Conservation (phyloP, 2,329 filamentous ascomycete species). For the Clonostachys rosea region DNA sequence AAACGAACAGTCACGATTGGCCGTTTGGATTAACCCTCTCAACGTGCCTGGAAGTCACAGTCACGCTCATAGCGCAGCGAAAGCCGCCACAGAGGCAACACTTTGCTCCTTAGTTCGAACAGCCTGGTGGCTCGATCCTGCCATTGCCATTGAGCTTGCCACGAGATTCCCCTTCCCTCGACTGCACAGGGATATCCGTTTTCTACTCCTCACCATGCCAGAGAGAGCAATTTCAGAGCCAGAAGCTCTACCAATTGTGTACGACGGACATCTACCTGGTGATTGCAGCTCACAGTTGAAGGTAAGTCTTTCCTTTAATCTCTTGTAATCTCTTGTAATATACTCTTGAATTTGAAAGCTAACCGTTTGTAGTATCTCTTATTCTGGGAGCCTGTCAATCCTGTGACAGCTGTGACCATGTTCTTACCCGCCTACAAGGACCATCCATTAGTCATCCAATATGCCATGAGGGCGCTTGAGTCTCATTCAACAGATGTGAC, state of each 20-base stretch:
- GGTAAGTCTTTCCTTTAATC: slow-evolving; percentile 33
- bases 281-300: slow-evolving; percentile 81
- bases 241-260: slow-evolving; percentile 76
- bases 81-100: slow-evolving; percentile 33
- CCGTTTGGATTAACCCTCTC: slow-evolving; percentile 86
- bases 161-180: slow-evolving; percentile 73
- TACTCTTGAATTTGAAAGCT: not conserved
- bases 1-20: slow-evolving; percentile 77
- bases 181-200: slow-evolving; percentile 71
- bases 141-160: slow-evolving; percentile 80
- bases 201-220: slow-evolving; percentile 75
- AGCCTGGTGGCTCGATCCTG: slow-evolving; percentile 83
- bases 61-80: slow-evolving; percentile 8
- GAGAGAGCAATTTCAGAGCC: slow-evolving; percentile 78
- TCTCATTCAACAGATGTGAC: slow-evolving; percentile 94
- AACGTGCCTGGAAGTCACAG: slow-evolving; percentile 43
- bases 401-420: slow-evolving; percentile 87
- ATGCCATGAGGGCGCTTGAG: slow-evolving; percentile 91
- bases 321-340: not conserved
- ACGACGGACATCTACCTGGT: slow-evolving; percentile 69
- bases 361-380: slow-evolving; percentile 67
- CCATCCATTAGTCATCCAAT: slow-evolving; percentile 90
- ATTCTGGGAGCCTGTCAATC: slow-evolving; percentile 90
- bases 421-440: slow-evolving; percentile 89
- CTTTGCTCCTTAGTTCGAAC: slow-evolving; percentile 65